Percentiles rank a stretch among this genome's conserved stretches.
Conservation (phyloP, 179 eudicot species). For the Heliamphora pulchella region DNA sequence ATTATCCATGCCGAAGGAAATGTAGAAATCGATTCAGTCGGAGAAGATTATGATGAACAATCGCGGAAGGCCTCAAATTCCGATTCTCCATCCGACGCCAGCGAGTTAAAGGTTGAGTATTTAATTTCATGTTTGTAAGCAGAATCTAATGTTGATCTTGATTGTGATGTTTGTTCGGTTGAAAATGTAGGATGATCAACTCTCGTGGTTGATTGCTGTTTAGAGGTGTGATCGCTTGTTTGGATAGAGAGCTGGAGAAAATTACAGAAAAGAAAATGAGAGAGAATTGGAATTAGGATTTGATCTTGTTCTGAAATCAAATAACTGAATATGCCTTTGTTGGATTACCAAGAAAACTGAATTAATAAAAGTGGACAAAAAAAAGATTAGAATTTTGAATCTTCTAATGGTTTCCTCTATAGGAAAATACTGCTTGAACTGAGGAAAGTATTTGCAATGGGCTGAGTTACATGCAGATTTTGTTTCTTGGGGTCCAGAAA, state of each 20-base stretch:
- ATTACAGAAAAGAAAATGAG: neutral
- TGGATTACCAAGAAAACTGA: neutral
- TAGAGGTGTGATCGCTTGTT: neutral
- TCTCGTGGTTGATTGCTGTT: neutral
- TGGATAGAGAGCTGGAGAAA: neutral
- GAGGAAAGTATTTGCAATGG: neutral
- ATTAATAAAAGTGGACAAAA: neutral
- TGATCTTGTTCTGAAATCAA: neutral
- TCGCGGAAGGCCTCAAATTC: neutral
- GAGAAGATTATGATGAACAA: slow-evolving; percentile 9
- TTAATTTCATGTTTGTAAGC: neutral
- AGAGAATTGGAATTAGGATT: neutral
- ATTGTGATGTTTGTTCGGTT: neutral
- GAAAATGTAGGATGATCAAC: slow-evolving; percentile 10
- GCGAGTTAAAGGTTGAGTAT: slow-evolving; percentile 16
- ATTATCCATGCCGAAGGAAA: neutral
- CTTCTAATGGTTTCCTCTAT: neutral
- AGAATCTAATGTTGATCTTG: neutral
- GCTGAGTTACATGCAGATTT: neutral
- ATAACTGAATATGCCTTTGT: neutral
- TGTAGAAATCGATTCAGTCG: slow-evolving; percentile 8
- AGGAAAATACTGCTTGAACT: neutral
- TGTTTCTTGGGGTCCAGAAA: neutral
- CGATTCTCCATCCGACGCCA: slow-evolving; percentile 7
- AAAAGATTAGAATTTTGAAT: neutral